phyloP scores from a whole-genome alignment of 768 basidiomycete genomes.

The Termitomyces bulborhizus region DNA sequence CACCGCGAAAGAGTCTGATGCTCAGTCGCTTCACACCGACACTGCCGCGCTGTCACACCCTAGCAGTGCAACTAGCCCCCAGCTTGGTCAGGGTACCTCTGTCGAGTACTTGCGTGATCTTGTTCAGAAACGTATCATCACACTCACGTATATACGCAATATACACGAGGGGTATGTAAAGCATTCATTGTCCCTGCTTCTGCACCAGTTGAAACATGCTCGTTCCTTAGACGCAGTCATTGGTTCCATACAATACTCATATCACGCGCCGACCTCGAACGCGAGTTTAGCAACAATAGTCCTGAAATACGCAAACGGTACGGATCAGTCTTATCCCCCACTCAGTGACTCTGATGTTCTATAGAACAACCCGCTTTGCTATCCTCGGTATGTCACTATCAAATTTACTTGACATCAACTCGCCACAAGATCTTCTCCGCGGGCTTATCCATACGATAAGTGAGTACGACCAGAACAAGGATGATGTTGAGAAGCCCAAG shows the following conservation, averaged over 20 bases:
- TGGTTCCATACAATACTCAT: slow-evolving; percentile 89
- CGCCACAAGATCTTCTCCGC: slow-evolving; percentile 74
- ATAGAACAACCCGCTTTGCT: slow-evolving; percentile 76
- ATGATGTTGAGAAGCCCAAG: slow-evolving; percentile 67
- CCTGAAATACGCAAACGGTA: slow-evolving; percentile 75
- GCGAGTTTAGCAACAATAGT: slow-evolving; percentile 71
- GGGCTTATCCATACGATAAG: slow-evolving; percentile 64
- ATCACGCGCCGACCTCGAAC: slow-evolving; percentile 66
- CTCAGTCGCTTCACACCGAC: slow-evolving; percentile 57
- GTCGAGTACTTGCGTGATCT: slow-evolving; percentile 76
- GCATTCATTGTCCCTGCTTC: background rate
- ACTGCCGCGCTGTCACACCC: slow-evolving; percentile 24
- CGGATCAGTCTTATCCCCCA: slow-evolving; percentile 12
- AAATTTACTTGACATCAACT: slow-evolving; percentile 72
- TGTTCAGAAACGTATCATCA: slow-evolving; percentile 79
- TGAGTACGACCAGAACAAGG: slow-evolving; percentile 76
- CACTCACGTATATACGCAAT: slow-evolving; percentile 78
- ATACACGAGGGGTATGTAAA: slow-evolving; percentile 77
- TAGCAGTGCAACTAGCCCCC: slow-evolving; percentile 36
- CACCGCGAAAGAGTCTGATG: slow-evolving; percentile 62
- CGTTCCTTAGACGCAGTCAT: slow-evolving; percentile 55
- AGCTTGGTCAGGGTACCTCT: slow-evolving; percentile 57
- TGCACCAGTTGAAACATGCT: background rate
- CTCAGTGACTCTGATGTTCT: background rate
- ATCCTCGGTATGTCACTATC: slow-evolving; percentile 85